Percentiles rank a stretch among this genome's conserved stretches.
Conservation (phyloP, 176 grass and related monocot genomes). For the Zea luxurians region DNA sequence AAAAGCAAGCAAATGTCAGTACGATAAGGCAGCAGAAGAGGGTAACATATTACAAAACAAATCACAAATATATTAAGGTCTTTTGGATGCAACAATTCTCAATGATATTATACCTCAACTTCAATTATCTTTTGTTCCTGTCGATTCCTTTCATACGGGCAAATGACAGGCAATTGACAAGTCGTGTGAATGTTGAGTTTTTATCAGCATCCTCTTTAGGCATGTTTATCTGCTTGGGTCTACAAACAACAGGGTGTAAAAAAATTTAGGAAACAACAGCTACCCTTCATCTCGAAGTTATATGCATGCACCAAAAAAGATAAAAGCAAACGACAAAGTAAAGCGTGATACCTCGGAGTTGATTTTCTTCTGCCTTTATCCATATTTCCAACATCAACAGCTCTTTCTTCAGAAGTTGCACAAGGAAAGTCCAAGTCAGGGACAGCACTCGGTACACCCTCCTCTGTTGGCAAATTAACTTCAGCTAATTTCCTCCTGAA, state of each 20-base stretch:
- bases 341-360: conserved; percentile 32
- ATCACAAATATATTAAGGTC: too few species aligned
- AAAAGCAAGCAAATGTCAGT: too few species aligned
- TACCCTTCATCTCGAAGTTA: conserved; percentile 3
- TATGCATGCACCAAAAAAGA: not conserved
- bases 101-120: not conserved
- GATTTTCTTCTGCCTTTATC: conserved; percentile 35
- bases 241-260: not conserved
- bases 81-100: too few species aligned
- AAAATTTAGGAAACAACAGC: not conserved
- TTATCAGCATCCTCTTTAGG: conserved; percentile 23
- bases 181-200: conserved; percentile 25
- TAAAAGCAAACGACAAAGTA: not conserved
- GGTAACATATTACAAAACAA: too few species aligned
- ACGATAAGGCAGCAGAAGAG: too few species aligned
- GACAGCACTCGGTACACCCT: conserved; percentile 16
- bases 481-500: conserved; percentile 25
- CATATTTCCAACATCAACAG: conserved; percentile 18
- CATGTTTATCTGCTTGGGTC: conserved; percentile 38
- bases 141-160: conserved; percentile 28
- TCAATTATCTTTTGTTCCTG: conserved; percentile 16
- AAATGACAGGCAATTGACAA: conserved; percentile 43
- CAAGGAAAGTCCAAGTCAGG: conserved; percentile 23
- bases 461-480: conserved; percentile 38
- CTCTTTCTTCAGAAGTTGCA: conserved; percentile 35